These are phyloP conservation scores for Gossypium turneri DNA, from an alignment of 345 rosid species.

Conservation along the genomic window DNA sequence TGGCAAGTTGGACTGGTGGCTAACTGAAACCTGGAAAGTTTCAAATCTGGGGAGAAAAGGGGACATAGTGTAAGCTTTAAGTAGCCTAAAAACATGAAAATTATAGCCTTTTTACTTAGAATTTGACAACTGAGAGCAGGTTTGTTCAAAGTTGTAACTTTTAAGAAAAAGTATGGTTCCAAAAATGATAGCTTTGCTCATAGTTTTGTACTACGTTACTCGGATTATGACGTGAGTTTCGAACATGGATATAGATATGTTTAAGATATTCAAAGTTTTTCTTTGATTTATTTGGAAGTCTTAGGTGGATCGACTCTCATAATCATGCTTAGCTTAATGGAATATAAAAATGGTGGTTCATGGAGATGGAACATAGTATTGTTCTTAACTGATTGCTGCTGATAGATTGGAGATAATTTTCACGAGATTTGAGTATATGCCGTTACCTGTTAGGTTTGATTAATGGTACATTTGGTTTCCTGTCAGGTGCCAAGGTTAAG, in stretches of 20 bases:
- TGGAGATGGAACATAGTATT: not conserved
- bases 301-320: too few relatives aligned
- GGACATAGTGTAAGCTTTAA: rapidly evolving
- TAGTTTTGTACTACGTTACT: not conserved
- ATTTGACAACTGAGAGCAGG: not conserved
- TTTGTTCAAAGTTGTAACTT: not conserved
- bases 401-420: not conserved
- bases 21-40: not conserved
- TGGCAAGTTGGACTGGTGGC: not conserved
- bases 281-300: too few relatives aligned
- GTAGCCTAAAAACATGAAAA: not conserved
- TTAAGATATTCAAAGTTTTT: too few relatives aligned
- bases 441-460: not conserved
- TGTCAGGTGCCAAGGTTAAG: constrained; percentile 69
- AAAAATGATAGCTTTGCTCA: not conserved
- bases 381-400: not conserved
- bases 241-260: too few relatives aligned
- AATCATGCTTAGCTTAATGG: too few relatives aligned
- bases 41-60: not conserved
- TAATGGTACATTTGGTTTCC: not conserved
- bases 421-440: not conserved
- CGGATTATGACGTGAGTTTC: not conserved
- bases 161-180: not conserved
- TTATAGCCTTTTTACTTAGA: not conserved
- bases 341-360: not conserved